Evolutionary conservation across 2,329 filamentous ascomycete species (phyloP).

Genomic region (Coniosporium tulheliwenetii): DNA sequence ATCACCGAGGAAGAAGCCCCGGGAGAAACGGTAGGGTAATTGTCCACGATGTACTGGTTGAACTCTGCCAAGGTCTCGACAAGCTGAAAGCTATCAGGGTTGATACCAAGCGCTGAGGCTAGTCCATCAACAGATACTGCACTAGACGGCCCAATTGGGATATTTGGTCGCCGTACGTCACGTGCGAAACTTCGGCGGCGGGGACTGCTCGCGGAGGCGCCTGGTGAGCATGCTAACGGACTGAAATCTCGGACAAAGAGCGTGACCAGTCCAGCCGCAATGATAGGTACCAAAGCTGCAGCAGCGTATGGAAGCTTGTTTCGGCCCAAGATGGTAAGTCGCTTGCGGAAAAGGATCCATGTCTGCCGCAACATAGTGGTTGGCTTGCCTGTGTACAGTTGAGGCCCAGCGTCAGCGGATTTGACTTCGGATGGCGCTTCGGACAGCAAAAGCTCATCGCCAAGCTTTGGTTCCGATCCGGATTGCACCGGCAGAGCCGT

Average conservation of each 20-base stretch:
- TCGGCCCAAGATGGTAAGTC: slow-evolving; percentile 58
- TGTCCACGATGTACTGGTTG: slow-evolving; percentile 43
- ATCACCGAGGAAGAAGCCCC: slow-evolving; percentile 66
- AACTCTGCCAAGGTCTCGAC: slow-evolving; percentile 56
- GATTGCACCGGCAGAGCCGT: neutral
- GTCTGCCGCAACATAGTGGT: slow-evolving; percentile 58
- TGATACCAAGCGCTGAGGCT: slow-evolving; percentile 9
- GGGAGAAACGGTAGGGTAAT: slow-evolving; percentile 54
- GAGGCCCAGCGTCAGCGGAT: slow-evolving; percentile 7
- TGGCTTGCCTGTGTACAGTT: slow-evolving; percentile 50
- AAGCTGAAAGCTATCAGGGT: slow-evolving; percentile 22
- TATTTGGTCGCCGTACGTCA: slow-evolving; percentile 4
- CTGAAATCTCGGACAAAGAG: slow-evolving; percentile 51
- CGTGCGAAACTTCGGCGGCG: too few relatives aligned
- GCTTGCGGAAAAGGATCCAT: slow-evolving; percentile 61
- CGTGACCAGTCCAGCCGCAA: slow-evolving; percentile 64
- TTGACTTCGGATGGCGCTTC: slow-evolving; percentile 11
- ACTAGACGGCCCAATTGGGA: slow-evolving; percentile 24
- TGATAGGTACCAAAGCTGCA: slow-evolving; percentile 62
- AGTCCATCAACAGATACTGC: slow-evolving; percentile 16
- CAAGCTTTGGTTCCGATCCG: neutral
- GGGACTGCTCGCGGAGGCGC: slow-evolving; percentile 9
- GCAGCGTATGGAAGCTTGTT: slow-evolving; percentile 65
- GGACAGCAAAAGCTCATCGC: slow-evolving; percentile 13
- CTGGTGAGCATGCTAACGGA: slow-evolving; percentile 31